Conservation (phyloP, 371 early-diverging fungal species). For the Capniomyces stellatus region DNA sequence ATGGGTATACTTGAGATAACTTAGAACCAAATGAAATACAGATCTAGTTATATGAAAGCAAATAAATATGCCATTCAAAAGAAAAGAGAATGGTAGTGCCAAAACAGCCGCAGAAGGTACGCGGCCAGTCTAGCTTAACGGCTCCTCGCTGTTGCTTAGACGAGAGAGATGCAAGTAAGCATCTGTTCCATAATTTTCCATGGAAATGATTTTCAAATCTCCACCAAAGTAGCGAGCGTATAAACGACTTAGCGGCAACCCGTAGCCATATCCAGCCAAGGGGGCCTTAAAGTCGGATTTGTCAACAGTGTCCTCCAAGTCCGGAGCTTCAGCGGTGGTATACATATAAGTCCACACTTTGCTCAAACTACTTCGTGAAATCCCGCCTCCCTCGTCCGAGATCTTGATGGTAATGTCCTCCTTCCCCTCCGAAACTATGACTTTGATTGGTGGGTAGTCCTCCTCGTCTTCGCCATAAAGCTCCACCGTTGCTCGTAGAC, state of each 20-base stretch:
- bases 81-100: too few relatives aligned
- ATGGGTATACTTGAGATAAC: too few relatives aligned
- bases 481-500: conserved; percentile 87
- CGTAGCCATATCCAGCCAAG: conserved; percentile 96
- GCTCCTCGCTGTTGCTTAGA: conserved; percentile 80
- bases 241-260: conserved; percentile 71
- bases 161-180: conserved; percentile 87
- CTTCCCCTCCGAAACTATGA: conserved; percentile 85
- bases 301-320: conserved; percentile 62
- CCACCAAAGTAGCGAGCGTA: conserved; percentile 94
- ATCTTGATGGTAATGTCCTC: conserved; percentile 96
- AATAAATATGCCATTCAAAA: too few relatives aligned
- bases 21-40: too few relatives aligned
- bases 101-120: too few relatives aligned
- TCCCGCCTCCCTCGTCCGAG: conserved; percentile 91
- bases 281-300: conserved; percentile 88
- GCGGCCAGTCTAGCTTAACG: conserved; percentile 45
- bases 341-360: conserved; percentile 94
- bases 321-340: conserved; percentile 82
- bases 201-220: conserved; percentile 77
- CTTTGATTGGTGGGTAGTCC: conserved; percentile 73
- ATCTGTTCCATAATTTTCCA: conserved; percentile 95
- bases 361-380: conserved; percentile 73
- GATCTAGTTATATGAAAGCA: too few relatives aligned
- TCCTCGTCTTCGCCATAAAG: conserved; percentile 72